phyloP scores from a whole-genome alignment of 1,284 basidiomycete species.

The Calocybe gambosa region DNA sequence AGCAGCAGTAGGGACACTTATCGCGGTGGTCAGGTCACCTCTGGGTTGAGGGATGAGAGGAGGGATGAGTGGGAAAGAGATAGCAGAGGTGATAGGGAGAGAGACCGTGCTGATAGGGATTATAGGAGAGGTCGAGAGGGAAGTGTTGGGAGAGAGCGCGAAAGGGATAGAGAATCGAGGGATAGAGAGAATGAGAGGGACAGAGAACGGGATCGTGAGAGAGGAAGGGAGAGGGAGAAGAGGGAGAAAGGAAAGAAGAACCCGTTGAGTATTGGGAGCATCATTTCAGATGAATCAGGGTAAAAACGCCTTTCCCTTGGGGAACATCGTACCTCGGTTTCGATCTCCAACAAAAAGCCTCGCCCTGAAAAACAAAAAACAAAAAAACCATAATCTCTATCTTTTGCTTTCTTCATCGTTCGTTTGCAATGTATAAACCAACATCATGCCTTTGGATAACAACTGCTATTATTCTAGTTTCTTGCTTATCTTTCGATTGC shows the following conservation, averaged over 20 bases:
- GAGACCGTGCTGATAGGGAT: slow-evolving; percentile 10
- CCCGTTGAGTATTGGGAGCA: slow-evolving; percentile 66
- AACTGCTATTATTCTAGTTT: not conserved
- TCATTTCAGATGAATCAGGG: slow-evolving; percentile 48
- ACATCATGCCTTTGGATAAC: not conserved
- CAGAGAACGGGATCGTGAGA: slow-evolving; percentile 16
- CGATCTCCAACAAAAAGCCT: not conserved
- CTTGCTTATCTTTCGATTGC: not conserved
- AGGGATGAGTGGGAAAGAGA: slow-evolving; percentile 12
- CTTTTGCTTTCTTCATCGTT: not conserved
- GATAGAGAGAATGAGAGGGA: slow-evolving; percentile 12
- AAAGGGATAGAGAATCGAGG: slow-evolving; percentile 8
- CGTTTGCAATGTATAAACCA: not conserved
- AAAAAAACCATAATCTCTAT: not conserved
- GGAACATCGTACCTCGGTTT: not conserved
- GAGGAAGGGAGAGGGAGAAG: slow-evolving; percentile 17
- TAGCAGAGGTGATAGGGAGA: slow-evolving; percentile 10
- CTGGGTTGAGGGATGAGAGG: slow-evolving; percentile 13
- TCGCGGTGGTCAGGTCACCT: slow-evolving; percentile 7
- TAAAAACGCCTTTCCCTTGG: not conserved
- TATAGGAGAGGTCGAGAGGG: slow-evolving; percentile 17
- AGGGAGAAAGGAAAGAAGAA: slow-evolving; percentile 47
- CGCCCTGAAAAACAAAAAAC: too few relatives aligned
- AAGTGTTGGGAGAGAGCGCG: slow-evolving; percentile 6
- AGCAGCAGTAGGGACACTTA: slow-evolving; percentile 16